Conservation (phyloP, 2,329 filamentous ascomycete species). For the Penicillium digitatum region DNA sequence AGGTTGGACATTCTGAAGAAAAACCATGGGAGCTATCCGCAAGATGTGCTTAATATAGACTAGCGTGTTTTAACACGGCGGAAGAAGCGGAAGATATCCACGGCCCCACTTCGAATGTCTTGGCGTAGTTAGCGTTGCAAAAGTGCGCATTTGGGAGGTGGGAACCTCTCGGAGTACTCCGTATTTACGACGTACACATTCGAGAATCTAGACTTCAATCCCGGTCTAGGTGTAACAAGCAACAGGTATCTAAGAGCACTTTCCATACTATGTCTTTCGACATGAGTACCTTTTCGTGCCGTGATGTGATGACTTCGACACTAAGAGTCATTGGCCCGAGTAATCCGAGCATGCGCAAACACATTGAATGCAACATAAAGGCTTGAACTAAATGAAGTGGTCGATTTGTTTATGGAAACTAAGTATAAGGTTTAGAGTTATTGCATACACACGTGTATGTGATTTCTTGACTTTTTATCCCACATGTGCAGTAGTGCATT, state of each 20-base stretch:
- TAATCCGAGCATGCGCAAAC: not conserved
- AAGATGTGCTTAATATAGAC: not conserved
- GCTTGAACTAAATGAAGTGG: not conserved
- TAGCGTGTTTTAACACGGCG: not conserved
- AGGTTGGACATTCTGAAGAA: not conserved
- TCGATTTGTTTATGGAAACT: not conserved
- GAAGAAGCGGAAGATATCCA: not conserved
- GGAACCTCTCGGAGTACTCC: not conserved
- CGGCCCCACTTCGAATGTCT: not conserved
- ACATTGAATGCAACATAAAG: not conserved
- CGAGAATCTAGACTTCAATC: too few species aligned
- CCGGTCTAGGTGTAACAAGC: too few species aligned
- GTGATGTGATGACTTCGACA: not conserved
- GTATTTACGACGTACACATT: not conserved
- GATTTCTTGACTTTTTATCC: not conserved
- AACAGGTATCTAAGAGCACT: not conserved
- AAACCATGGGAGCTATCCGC: not conserved
- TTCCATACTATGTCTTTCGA: not conserved
- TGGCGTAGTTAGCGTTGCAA: not conserved
- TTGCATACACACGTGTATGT: not conserved
- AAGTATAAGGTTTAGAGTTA: not conserved
- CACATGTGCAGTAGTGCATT: not conserved
- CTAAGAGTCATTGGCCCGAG: not conserved
- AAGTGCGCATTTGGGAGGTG: not conserved
- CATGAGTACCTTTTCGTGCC: not conserved